phyloP scores from a whole-genome alignment of 371 early-diverging fungal genomes.

The Mortierella sp. region DNA sequence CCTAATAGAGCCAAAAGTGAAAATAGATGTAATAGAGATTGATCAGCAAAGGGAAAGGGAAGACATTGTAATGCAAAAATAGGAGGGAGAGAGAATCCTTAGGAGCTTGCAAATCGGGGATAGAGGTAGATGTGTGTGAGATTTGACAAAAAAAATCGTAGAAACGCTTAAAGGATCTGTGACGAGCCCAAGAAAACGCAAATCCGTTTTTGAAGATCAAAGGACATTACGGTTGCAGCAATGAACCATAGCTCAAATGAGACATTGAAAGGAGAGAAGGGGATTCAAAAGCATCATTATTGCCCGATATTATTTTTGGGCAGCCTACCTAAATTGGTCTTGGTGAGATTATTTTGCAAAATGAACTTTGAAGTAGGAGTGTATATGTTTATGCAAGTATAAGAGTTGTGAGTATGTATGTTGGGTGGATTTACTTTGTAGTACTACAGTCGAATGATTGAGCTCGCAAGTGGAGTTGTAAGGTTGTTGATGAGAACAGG shows the following conservation, averaged over 20 bases:
- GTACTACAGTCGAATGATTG: neutral
- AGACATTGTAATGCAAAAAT: neutral
- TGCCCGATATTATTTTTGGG: no score
- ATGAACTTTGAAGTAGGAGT: neutral
- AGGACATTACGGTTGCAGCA: neutral
- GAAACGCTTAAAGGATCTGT: constrained; percentile 5
- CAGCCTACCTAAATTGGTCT: neutral
- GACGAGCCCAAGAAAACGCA: neutral
- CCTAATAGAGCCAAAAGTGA: neutral
- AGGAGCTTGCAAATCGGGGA: neutral
- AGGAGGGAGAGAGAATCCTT: neutral
- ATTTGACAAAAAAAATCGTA: neutral
- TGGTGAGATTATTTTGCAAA: no score
- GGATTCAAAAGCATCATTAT: neutral
- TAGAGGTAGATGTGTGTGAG: neutral
- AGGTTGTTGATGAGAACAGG: constrained; percentile 2
- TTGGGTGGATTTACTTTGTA: neutral
- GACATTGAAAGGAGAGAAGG: neutral
- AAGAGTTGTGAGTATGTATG: neutral
- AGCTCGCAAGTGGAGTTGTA: neutral
- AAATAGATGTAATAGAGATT: neutral
- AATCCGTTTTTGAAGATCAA: neutral
- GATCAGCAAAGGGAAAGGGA: neutral
- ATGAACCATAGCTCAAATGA: neutral
- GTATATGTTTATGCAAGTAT: neutral